Base-by-base conservation (phyloP, 768 basidiomycete species). In the Agrocybe pediades region DNA sequence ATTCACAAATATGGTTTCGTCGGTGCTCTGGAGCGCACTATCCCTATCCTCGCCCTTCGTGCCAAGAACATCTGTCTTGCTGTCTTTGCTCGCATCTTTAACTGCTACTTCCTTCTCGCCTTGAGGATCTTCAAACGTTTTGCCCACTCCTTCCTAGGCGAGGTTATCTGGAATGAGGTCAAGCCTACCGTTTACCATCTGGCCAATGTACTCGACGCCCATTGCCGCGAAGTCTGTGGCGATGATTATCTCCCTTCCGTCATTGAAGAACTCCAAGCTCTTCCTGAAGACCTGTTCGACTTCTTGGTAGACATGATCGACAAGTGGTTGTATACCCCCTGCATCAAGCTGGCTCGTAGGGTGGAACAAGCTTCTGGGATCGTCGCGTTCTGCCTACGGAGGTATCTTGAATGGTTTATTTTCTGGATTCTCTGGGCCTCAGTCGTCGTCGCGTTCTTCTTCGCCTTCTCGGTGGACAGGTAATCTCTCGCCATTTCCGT, bases 21-120 rank as follows among this genome's bases (percentile, higher is more conserved):
- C 6, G 49, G 49, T 1, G 55, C 55, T 19, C 23, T 56, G n/a
- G 49, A 51, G 33, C 40, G 36, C 19, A 56, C 55, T 9, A 42
- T 51, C 17, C 55, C 55, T 15, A 19, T 56, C 36, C 25, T 56
- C 9, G 15, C 39, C 24, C 11, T 40, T 6, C 55, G 55, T 23
- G 45, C 49, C 19, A 16, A 20, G 44, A 27, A 46, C 26, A 47
- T 45, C 33, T 56, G 46, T 27, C 40, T 43, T 29, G 39, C 39
- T n/a, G 41, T 49, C 16, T 56, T 21, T 36, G 20, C 24, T 20
- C 41, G 20, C 24, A 44, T 56, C 39, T 15, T 47, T n/a, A 49
- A 46, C 5, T 27, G 41, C 8, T 27, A 33, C 2, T 23, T 29
- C 11, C 20, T 27, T 13, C 39, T 56, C n/a, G 26, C 43, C 49